Percentiles rank a stretch among this genome's conserved stretches.
These are phyloP conservation scores for Blastobotrys raffinosifermentans DNA, from an alignment of 1,139 yeast genomes.

Conservation along the genomic window DNA sequence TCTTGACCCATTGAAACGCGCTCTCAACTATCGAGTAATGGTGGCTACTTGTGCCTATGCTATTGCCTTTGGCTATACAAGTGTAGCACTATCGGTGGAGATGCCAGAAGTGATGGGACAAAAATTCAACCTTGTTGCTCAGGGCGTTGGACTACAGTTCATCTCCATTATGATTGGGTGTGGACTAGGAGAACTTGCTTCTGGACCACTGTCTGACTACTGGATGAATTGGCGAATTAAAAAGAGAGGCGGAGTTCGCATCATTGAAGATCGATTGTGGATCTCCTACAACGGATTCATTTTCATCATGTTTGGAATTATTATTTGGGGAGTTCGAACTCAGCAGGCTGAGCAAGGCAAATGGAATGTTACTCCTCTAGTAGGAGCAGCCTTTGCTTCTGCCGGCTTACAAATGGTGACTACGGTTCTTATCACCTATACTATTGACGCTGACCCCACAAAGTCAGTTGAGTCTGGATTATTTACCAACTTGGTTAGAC, in stretches of 20 bases:
- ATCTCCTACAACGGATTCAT: slow-evolving; percentile 26
- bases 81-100: slow-evolving; percentile 28
- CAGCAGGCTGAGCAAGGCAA: slow-evolving; percentile 22
- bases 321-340: slow-evolving; percentile 27
- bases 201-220: slow-evolving; percentile 29
- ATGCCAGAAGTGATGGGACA: slow-evolving; percentile 27
- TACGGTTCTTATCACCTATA: slow-evolving; percentile 7
- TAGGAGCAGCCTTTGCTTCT: slow-evolving; percentile 16
- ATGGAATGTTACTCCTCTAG: slow-evolving; percentile 28
- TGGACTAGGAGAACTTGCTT: slow-evolving; percentile 26
- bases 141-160: slow-evolving; percentile 28
- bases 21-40: slow-evolving; percentile 8
- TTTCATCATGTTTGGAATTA: slow-evolving; percentile 25
- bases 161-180: slow-evolving; percentile 29
- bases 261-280: slow-evolving; percentile 26
- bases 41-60: slow-evolving; percentile 24
- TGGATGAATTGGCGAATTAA: slow-evolving; percentile 24
- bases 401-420: slow-evolving; percentile 16
- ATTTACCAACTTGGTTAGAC: slow-evolving; percentile 21
- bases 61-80: slow-evolving; percentile 26
- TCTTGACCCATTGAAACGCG: slow-evolving; percentile 5
- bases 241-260: slow-evolving; percentile 17
- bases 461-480: slow-evolving; percentile 23
- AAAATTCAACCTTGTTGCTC: slow-evolving; percentile 25
- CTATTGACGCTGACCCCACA: slow-evolving; percentile 11